phyloP scores from a whole-genome alignment of 192 early-diverging fungal genomes.

The Gonapodya prolifera region DNA sequence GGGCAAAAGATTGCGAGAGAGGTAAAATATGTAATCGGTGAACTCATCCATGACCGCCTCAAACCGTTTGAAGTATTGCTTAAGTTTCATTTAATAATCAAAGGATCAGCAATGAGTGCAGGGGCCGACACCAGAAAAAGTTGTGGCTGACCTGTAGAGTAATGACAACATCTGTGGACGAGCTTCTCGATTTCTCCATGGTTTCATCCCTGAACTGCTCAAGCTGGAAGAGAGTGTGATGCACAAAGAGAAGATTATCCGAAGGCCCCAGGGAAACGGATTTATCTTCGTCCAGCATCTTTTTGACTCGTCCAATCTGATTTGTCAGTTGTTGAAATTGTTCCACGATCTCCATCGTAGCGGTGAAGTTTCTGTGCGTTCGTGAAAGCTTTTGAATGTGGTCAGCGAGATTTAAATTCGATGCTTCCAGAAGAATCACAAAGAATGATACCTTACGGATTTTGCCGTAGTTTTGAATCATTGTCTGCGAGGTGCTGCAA shows the following conservation, averaged over 20 bases:
- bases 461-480: slow-evolving; percentile 79
- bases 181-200: slow-evolving; percentile 53
- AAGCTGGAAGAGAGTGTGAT: slow-evolving; percentile 76
- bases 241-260: slow-evolving; percentile 70
- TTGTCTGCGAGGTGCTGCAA: slow-evolving; percentile 70
- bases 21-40: slow-evolving; percentile 72
- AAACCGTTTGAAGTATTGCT: slow-evolving; percentile 73
- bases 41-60: slow-evolving; percentile 74
- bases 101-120: background rate
- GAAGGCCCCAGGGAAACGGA: slow-evolving; percentile 39
- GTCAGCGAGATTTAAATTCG: background rate
- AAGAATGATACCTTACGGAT: slow-evolving; percentile 60
- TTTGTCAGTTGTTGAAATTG: slow-evolving; percentile 79
- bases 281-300: slow-evolving; percentile 54
- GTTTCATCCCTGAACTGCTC: slow-evolving; percentile 82
- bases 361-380: slow-evolving; percentile 89
- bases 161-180: slow-evolving; percentile 61
- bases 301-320: slow-evolving; percentile 56
- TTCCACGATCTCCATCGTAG: slow-evolving; percentile 71
- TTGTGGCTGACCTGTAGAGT: slow-evolving; percentile 36
- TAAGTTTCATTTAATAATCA: background rate
- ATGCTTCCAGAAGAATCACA: background rate
- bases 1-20: slow-evolving; percentile 66
- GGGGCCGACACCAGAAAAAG: background rate
- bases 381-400: slow-evolving; percentile 56